These are phyloP conservation scores for Colletotrichum musicola DNA, from an alignment of 2,329 filamentous ascomycete genomes.

Conservation along the genomic window DNA sequence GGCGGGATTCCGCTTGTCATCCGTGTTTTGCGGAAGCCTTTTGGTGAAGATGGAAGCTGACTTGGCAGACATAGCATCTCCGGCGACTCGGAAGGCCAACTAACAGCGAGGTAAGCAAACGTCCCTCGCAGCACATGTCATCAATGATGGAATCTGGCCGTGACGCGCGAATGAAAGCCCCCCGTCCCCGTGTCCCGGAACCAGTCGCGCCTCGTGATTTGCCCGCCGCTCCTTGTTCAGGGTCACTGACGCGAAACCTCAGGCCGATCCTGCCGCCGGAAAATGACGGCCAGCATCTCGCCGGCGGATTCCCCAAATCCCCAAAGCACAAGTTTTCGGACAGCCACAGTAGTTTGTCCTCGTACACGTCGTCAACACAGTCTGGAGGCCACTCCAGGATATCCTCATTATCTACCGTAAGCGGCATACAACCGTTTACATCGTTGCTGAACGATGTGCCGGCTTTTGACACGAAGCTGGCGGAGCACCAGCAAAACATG, in stretches of 20 bases:
- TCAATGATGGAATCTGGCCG: no score
- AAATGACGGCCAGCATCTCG: constrained; percentile 36
- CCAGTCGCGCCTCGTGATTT: neutral
- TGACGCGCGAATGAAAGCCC: no score
- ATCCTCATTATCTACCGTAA: constrained; percentile 66
- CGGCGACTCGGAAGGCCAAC: constrained; percentile 37
- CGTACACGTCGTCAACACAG: constrained; percentile 59
- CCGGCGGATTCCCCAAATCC: constrained; percentile 40
- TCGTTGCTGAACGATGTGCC: constrained; percentile 53
- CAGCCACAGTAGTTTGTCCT: constrained; percentile 66
- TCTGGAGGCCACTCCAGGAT: constrained; percentile 64
- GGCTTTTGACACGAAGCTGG: constrained; percentile 52
- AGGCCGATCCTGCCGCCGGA: constrained; percentile 40
- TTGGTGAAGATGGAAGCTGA: neutral
- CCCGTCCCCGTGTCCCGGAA: neutral
- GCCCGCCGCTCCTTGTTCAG: neutral
- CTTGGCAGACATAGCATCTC: constrained; percentile 22
- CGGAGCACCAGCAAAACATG: constrained; percentile 39
- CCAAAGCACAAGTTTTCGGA: constrained; percentile 60
- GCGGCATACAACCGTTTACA: constrained; percentile 53
- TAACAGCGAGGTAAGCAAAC: constrained; percentile 40
- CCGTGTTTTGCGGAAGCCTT: neutral
- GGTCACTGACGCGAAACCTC: constrained; percentile 39
- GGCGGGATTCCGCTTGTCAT: neutral
- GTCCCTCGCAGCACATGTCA: neutral